Conservation (phyloP, 148 eudicot species). For the Polygonum maritimum region DNA sequence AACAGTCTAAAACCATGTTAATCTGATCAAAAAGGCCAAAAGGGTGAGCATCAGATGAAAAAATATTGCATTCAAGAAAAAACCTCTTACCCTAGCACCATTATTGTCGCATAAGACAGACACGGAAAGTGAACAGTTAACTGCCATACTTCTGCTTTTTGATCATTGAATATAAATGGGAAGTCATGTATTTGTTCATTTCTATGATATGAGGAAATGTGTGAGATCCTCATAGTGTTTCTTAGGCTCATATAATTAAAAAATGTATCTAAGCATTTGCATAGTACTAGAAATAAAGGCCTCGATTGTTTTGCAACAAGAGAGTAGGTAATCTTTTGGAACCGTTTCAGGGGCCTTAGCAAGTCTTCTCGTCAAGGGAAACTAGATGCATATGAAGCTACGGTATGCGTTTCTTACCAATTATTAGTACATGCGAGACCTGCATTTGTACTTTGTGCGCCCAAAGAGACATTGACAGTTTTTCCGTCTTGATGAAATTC, state of each 20-base stretch:
- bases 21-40: neutral
- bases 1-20: neutral
- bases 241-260: neutral
- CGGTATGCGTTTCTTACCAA: conserved; percentile 20
- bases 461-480: neutral
- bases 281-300: neutral
- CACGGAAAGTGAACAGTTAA: conserved; percentile 76
- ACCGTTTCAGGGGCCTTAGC: conserved; percentile 35
- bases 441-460: neutral
- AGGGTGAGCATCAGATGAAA: conserved; percentile 7
- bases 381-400: conserved; percentile 39
- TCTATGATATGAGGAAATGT: no score
- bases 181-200: no score
- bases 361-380: conserved; percentile 33
- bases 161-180: no score
- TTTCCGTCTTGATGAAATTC: conserved; percentile 13
- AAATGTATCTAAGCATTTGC: neutral
- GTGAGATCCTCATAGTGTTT: no score
- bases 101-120: conserved; percentile 61
- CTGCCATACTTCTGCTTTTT: conserved; percentile 17
- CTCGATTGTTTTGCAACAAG: neutral
- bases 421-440: neutral
- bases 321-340: conserved; percentile 3
- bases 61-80: neutral
- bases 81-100: conserved; percentile 44